Evolutionary conservation across 2,329 filamentous ascomycete species (phyloP).

Genomic region (Podosphaera fusca): DNA sequence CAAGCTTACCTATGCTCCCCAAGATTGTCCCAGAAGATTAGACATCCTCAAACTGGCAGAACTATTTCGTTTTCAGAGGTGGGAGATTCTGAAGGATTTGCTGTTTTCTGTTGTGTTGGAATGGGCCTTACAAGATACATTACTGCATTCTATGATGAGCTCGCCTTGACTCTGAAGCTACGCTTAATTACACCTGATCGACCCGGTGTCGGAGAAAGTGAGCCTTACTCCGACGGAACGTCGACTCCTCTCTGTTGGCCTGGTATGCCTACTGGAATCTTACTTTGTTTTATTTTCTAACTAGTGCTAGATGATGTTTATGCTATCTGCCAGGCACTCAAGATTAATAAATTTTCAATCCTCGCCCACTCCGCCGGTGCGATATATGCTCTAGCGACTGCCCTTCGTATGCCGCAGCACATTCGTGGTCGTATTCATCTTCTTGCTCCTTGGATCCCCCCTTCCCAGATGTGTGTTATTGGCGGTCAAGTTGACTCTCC

Average conservation of each 20-base stretch:
- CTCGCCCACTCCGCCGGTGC: slow-evolving; percentile 89
- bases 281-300: slow-evolving; percentile 8
- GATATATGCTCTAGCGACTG: slow-evolving; percentile 92
- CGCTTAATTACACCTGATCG: slow-evolving; percentile 84
- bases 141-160: slow-evolving; percentile 90
- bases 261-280: slow-evolving; percentile 29
- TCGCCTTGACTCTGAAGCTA: slow-evolving; percentile 69
- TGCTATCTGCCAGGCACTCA: slow-evolving; percentile 74
- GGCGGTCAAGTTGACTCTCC: slow-evolving; percentile 48
- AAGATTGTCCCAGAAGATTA: slow-evolving; percentile 68
- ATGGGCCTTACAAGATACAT: slow-evolving; percentile 95
- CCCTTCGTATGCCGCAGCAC: slow-evolving; percentile 84
- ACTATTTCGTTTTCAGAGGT: slow-evolving; percentile 93
- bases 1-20: slow-evolving; percentile 64
- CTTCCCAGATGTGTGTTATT: slow-evolving; percentile 70
- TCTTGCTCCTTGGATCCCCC: slow-evolving; percentile 89
- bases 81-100: slow-evolving; percentile 72
- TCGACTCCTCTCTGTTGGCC: slow-evolving; percentile 85
- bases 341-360: slow-evolving; percentile 89
- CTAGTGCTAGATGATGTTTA: slow-evolving; percentile 47
- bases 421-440: slow-evolving; percentile 87
- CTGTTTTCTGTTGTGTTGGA: slow-evolving; percentile 87
- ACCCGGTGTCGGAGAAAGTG: slow-evolving; percentile 82
- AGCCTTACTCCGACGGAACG: slow-evolving; percentile 57
- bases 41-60: slow-evolving; percentile 64